phyloP scores from a whole-genome alignment of 331 rosid species.

The Cydonia oblonga region DNA sequence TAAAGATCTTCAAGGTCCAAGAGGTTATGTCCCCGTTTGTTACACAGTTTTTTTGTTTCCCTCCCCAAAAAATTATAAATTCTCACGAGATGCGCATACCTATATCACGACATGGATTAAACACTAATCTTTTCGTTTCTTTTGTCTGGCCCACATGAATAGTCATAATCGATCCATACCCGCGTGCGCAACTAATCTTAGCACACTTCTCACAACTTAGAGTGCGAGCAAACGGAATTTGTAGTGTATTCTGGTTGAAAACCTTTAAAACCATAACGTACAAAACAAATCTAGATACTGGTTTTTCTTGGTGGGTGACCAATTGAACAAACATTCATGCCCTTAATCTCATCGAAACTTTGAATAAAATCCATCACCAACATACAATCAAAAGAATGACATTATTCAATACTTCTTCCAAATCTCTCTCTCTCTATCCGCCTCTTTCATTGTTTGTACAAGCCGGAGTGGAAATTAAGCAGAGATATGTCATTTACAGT shows the following conservation, averaged over 20 bases:
- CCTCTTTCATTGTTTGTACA: constrained; percentile 15
- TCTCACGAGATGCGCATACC: too few species aligned
- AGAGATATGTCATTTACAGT: constrained; percentile 62
- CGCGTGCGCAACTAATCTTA: not conserved
- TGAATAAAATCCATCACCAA: not conserved
- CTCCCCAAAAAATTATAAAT: too few species aligned
- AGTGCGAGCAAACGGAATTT: too few species aligned
- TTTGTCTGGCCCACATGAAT: not conserved
- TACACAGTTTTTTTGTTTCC: too few species aligned
- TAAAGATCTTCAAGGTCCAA: not conserved
- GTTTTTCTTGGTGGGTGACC: not conserved
- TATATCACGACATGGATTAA: too few species aligned
- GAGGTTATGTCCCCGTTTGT: not conserved
- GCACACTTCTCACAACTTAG: not conserved
- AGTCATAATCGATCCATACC: not conserved
- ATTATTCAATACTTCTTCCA: not conserved
- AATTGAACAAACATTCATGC: not conserved
- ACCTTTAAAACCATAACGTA: too few species aligned
- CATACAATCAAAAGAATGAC: not conserved
- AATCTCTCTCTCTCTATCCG: not conserved
- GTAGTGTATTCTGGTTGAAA: too few species aligned
- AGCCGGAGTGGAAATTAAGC: constrained; percentile 49
- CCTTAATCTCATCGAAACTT: not conserved
- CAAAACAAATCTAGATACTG: too few species aligned
- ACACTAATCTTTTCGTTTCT: too few species aligned